Evolutionary conservation across 2,329 filamentous ascomycete species (phyloP).

Genomic region (Triangularia setosa): DNA sequence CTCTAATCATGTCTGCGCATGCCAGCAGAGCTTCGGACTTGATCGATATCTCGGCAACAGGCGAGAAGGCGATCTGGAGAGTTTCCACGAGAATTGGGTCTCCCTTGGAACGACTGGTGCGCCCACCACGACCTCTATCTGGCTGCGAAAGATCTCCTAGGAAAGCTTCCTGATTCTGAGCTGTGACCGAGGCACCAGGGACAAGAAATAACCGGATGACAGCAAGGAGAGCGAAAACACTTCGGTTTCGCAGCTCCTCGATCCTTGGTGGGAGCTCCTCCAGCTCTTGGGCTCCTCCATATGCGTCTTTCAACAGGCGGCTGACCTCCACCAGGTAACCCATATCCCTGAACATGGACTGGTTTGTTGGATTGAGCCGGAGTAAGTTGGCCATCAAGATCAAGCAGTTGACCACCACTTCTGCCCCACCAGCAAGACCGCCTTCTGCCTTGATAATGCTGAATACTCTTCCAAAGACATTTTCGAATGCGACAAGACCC

Average conservation of each 20-base stretch:
- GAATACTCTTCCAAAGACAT: conserved; percentile 85
- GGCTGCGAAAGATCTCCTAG: conserved; percentile 57
- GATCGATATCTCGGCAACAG: conserved; percentile 68
- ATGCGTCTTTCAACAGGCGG: conserved; percentile 60
- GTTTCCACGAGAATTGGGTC: conserved; percentile 70
- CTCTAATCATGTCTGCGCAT: conserved; percentile 83
- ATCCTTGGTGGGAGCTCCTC: conserved; percentile 69
- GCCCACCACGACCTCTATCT: conserved; percentile 8
- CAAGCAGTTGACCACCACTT: conserved; percentile 87
- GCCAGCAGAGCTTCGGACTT: conserved; percentile 81
- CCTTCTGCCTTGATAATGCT: conserved; percentile 78
- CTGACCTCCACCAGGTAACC: conserved; percentile 73
- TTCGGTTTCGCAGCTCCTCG: conserved; percentile 76
- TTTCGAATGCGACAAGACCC: conserved; percentile 93
- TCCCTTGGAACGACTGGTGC: conserved; percentile 8
- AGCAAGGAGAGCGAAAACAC: conserved; percentile 83
- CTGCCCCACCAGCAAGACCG: conserved; percentile 74
- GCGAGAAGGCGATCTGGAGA: conserved; percentile 77
- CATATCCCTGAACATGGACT: conserved; percentile 88
- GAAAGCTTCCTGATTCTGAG: conserved; percentile 80
- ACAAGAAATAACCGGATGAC: conserved; percentile 83
- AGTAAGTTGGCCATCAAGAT: conserved; percentile 87
- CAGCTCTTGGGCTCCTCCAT: conserved; percentile 49
- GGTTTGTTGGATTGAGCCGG: conserved; percentile 82
- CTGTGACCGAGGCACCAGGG: conserved; percentile 72